phyloP scores from a whole-genome alignment of 139 green algal genomes.

The Chlamydomonas sp. region DNA sequence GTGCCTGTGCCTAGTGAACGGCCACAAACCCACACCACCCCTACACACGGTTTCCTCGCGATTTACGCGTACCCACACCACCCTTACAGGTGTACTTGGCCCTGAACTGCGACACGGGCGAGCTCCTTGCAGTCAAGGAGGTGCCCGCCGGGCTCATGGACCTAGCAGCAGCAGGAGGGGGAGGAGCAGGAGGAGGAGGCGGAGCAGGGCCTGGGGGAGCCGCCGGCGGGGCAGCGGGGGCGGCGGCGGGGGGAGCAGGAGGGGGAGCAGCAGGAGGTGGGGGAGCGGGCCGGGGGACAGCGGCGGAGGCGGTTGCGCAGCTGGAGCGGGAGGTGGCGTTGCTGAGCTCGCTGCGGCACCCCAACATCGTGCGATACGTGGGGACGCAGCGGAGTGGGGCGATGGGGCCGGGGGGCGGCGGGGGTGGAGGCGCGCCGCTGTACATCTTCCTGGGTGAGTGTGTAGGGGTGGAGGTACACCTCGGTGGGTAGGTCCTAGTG shows the following conservation, averaged over 20 bases:
- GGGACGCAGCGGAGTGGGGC: slow-evolving; percentile 21
- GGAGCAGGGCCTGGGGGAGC: neutral
- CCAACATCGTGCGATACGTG: slow-evolving; percentile 92
- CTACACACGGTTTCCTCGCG: too few relatives aligned
- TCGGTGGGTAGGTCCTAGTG: neutral
- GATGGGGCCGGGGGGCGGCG: neutral
- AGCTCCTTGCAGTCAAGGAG: slow-evolving; percentile 70
- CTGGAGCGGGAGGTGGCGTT: slow-evolving; percentile 78
- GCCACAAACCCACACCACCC: too few relatives aligned
- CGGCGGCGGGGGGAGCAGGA: neutral
- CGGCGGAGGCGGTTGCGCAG: slow-evolving; percentile 59
- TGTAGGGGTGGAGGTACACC: slow-evolving; percentile 3
- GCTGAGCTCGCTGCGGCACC: slow-evolving; percentile 79
- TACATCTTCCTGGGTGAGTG: slow-evolving; percentile 87
- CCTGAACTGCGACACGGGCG: slow-evolving; percentile 27
- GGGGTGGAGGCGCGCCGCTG: slow-evolving; percentile 53
- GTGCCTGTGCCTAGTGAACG: too few relatives aligned
- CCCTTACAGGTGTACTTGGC: neutral
- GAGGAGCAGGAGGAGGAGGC: neutral
- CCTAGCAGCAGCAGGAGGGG: slow-evolving; percentile 14
- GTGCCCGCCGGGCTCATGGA: slow-evolving; percentile 46
- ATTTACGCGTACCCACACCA: too few relatives aligned
- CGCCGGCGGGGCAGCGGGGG: neutral
- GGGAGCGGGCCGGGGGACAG: neutral
- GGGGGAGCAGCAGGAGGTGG: slow-evolving; percentile 22